Conservation (phyloP, 2,329 filamentous ascomycete genomes). For the Aspergillus proliferans region DNA sequence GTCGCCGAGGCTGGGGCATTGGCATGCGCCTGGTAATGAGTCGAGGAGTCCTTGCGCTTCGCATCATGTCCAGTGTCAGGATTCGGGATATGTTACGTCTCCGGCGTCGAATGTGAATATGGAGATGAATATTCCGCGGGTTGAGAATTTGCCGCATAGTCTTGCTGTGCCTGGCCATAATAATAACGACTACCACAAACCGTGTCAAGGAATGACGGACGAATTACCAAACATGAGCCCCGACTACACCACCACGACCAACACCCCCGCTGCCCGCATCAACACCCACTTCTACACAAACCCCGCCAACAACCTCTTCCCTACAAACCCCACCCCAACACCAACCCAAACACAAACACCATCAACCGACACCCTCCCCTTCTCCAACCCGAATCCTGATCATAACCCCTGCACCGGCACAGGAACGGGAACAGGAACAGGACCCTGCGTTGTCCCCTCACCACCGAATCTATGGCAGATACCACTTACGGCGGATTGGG, state of each 20-base stretch:
- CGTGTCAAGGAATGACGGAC: background rate
- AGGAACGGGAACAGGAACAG: too few species aligned
- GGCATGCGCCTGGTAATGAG: constrained; percentile 5
- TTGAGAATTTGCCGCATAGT: background rate
- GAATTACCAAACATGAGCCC: background rate
- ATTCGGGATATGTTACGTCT: background rate
- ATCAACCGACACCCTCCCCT: constrained; percentile 1
- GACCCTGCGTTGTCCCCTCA: constrained; percentile 1
- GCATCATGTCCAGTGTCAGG: background rate
- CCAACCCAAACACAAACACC: constrained; percentile 13
- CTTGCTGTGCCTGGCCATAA: background rate
- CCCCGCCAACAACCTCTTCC: background rate
- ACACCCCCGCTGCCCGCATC: background rate
- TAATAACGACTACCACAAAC: too few species aligned
- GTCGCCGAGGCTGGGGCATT: background rate
- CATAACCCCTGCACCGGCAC: too few species aligned
- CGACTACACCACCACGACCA: background rate
- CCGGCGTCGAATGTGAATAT: background rate
- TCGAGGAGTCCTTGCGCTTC: too few species aligned
- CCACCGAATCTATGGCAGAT: constrained; percentile 72
- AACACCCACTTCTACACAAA: constrained; percentile 5
- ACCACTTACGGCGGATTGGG: constrained; percentile 88
- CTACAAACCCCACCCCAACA: background rate
- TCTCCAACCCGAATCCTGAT: background rate
- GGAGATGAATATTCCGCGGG: background rate